Conservation (phyloP, 139 green algal species). For the Micromonas commoda region DNA sequence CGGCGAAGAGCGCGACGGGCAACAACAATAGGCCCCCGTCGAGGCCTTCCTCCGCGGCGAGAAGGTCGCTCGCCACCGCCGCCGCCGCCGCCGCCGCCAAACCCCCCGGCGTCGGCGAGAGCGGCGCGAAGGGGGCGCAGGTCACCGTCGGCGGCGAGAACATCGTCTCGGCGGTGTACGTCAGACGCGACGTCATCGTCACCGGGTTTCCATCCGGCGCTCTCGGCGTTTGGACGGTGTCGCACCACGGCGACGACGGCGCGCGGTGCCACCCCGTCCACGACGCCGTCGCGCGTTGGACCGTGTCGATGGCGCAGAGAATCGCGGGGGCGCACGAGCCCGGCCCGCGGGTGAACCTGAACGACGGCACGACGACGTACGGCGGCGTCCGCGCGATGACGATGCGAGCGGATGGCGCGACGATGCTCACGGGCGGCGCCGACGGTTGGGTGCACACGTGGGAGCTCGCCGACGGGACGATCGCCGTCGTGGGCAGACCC, state of each 20-base stretch:
- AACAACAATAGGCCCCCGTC: too few species aligned
- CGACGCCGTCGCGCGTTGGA: neutral
- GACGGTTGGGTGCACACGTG: slow-evolving; percentile 12
- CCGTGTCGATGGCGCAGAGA: neutral
- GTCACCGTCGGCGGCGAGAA: neutral
- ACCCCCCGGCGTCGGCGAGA: neutral
- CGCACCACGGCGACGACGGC: neutral
- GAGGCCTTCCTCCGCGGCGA: too few species aligned
- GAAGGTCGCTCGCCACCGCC: too few species aligned
- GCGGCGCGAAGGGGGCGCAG: neutral
- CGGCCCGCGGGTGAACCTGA: neutral
- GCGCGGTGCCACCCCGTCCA: too few species aligned
- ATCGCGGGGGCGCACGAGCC: neutral
- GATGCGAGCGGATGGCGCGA: neutral
- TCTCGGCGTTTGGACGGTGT: slow-evolving; percentile 45
- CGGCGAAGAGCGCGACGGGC: neutral
- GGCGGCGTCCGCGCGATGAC: slow-evolving; percentile 2
- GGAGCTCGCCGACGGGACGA: neutral
- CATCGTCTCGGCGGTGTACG: neutral
- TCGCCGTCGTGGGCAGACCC: neutral
- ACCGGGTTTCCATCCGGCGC: slow-evolving; percentile 42
- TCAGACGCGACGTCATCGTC: slow-evolving; percentile 20
- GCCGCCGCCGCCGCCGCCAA: too few species aligned
- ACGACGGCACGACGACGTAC: neutral
- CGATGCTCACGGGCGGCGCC: slow-evolving; percentile 18